These are phyloP conservation scores for Pholiota conissans DNA, from an alignment of 768 basidiomycete genomes.

Conservation along the genomic window DNA sequence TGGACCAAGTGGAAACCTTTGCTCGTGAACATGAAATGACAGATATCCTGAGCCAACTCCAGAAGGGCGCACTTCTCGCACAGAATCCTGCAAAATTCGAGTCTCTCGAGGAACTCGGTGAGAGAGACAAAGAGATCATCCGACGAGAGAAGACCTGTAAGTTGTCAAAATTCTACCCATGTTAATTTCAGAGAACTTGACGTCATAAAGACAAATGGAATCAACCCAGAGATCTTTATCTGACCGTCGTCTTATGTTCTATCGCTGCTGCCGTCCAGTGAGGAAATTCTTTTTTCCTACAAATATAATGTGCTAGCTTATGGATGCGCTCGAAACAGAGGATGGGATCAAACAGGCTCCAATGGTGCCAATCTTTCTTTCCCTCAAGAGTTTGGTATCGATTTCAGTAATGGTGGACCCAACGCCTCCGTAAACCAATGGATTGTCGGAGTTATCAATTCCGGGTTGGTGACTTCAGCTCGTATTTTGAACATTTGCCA, in stretches of 20 bases:
- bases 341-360: constrained; percentile 55
- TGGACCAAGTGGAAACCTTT: constrained; percentile 60
- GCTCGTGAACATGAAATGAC: constrained; percentile 44
- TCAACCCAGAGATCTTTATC: constrained; percentile 37
- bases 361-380: constrained; percentile 61
- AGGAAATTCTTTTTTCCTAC: constrained; percentile 5
- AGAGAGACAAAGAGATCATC: constrained; percentile 30
- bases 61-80: constrained; percentile 73
- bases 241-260: constrained; percentile 50
- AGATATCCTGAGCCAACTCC: constrained; percentile 41
- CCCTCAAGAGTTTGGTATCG: constrained; percentile 47
- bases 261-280: constrained; percentile 74
- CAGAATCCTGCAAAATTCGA: constrained; percentile 55
- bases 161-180: constrained; percentile 1
- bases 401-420: constrained; percentile 21
- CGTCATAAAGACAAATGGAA: constrained; percentile 36
- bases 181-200: background rate
- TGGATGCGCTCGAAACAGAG: constrained; percentile 13
- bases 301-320: background rate
- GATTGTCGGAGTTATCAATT: constrained; percentile 71
- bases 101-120: constrained; percentile 29
- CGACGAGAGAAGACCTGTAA: constrained; percentile 39
- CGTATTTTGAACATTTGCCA: background rate
- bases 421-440: constrained; percentile 50
- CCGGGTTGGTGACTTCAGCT: constrained; percentile 35